These are phyloP conservation scores for Suillus subluteus DNA, from an alignment of 768 basidiomycete genomes.

Conservation along the genomic window DNA sequence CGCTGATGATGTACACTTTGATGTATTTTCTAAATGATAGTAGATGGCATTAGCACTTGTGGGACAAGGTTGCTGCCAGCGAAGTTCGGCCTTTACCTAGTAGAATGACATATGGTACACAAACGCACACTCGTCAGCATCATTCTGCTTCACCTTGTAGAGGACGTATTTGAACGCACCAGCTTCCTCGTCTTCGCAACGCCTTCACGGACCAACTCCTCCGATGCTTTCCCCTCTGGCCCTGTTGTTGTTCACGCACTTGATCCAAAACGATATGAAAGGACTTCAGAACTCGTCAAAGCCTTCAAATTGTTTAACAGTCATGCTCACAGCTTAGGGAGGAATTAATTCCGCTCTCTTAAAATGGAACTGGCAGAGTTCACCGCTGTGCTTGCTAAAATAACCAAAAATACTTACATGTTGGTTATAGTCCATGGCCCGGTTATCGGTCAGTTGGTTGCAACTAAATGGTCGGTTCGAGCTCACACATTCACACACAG, in stretches of 20 bases:
- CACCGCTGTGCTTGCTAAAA: conserved; percentile 87
- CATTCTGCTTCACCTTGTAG: too few species aligned
- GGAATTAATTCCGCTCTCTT: conserved; percentile 86
- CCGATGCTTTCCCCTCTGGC: conserved; percentile 32
- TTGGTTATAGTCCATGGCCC: conserved; percentile 89
- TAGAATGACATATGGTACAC: too few species aligned
- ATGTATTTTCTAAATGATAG: too few species aligned
- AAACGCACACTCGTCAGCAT: too few species aligned
- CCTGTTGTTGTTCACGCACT: conserved; percentile 48
- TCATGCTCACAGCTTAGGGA: conserved; percentile 84
- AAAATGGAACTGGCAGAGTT: conserved; percentile 87
- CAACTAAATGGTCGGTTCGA: conserved; percentile 8
- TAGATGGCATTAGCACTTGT: too few species aligned
- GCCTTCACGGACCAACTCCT: conserved; percentile 49
- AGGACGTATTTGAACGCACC: conserved; percentile 77
- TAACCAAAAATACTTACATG: conserved; percentile 93
- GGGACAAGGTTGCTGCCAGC: too few species aligned
- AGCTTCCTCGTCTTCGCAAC: conserved; percentile 98
- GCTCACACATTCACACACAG: conserved; percentile 30
- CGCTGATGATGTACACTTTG: too few species aligned
- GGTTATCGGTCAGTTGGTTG: conserved; percentile 65
- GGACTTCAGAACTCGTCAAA: conserved; percentile 92
- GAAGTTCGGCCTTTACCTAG: too few species aligned
- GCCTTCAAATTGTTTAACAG: conserved; percentile 71
- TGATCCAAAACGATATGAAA: conserved; percentile 76